Conservation (phyloP, 495 filamentous ascomycete genomes). For the Trichoderma erinaceum region DNA sequence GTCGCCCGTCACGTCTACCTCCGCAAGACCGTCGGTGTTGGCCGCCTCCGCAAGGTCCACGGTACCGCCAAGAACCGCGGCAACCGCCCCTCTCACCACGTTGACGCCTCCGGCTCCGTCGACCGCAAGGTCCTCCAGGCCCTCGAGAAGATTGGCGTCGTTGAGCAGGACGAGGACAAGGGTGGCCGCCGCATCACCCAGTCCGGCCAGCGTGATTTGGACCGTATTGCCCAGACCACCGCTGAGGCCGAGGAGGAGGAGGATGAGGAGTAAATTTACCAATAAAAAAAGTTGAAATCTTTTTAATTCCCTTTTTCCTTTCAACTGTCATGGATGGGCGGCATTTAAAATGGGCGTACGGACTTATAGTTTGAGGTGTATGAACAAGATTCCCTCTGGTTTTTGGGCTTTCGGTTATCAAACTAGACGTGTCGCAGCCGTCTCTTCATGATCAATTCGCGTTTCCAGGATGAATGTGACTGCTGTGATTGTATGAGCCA, state of each 20-base stretch:
- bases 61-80: constrained; percentile 96
- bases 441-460: constrained; percentile 7
- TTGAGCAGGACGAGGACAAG: constrained; percentile 95
- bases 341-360: constrained; percentile 15
- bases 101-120: constrained; percentile 87
- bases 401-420: constrained; percentile 13
- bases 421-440: constrained; percentile 9
- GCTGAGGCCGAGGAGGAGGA: constrained; percentile 65
- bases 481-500: neutral
- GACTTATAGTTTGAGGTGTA: constrained; percentile 14
- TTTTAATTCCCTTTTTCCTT: neutral
- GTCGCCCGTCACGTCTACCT: constrained; percentile 98
- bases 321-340: neutral
- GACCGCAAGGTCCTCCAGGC: constrained; percentile 95
- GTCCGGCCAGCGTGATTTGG: constrained; percentile 95
- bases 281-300: neutral
- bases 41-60: constrained; percentile 73
- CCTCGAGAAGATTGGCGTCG: constrained; percentile 96
- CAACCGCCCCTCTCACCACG: constrained; percentile 83
- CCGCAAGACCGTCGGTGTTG: constrained; percentile 97
- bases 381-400: constrained; percentile 16
- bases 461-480: neutral
- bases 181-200: constrained; percentile 96
- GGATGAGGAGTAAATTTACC: constrained; percentile 46
- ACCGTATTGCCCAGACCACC: constrained; percentile 78